Evolutionary conservation across 306 rosid species (phyloP).

Genomic region (Notholithocarpus densiflorus): DNA sequence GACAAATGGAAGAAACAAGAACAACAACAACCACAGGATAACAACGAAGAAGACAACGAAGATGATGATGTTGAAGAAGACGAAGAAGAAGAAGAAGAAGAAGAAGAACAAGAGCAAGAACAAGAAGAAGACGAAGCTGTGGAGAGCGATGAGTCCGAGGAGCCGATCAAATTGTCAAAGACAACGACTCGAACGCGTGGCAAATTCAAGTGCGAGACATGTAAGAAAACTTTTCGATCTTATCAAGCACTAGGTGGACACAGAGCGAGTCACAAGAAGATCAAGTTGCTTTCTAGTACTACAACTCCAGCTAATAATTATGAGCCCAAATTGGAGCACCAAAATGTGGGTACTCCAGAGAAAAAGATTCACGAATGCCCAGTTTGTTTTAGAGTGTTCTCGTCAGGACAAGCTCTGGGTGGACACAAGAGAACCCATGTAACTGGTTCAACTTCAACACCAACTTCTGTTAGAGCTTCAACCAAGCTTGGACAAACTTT

Average conservation of each 20-base stretch:
- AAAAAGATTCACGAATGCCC: slow-evolving; percentile 78
- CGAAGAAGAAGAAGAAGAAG: slow-evolving; percentile 33
- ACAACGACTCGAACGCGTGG: slow-evolving; percentile 24
- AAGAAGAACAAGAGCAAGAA: slow-evolving; percentile 6
- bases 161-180: slow-evolving; percentile 32
- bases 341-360: slow-evolving; percentile 28
- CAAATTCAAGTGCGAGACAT: slow-evolving; percentile 87
- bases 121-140: slow-evolving; percentile 30
- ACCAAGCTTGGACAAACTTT: slow-evolving; percentile 36
- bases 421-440: slow-evolving; percentile 97
- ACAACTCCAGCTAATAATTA: not conserved
- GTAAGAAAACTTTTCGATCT: slow-evolving; percentile 72
- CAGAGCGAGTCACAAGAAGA: slow-evolving; percentile 94
- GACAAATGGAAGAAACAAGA: slow-evolving; percentile 56
- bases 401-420: slow-evolving; percentile 95
- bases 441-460: slow-evolving; percentile 26
- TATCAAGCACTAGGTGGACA: slow-evolving; percentile 95
- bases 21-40: not conserved
- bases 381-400: slow-evolving; percentile 72
- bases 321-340: slow-evolving; percentile 16
- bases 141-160: slow-evolving; percentile 55
- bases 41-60: not conserved
- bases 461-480: slow-evolving; percentile 18
- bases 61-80: not conserved
- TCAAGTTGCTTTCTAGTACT: slow-evolving; percentile 16